These are phyloP conservation scores for Penicillium sp. DNA, from an alignment of 2,329 filamentous ascomycete genomes.

Conservation along the genomic window DNA sequence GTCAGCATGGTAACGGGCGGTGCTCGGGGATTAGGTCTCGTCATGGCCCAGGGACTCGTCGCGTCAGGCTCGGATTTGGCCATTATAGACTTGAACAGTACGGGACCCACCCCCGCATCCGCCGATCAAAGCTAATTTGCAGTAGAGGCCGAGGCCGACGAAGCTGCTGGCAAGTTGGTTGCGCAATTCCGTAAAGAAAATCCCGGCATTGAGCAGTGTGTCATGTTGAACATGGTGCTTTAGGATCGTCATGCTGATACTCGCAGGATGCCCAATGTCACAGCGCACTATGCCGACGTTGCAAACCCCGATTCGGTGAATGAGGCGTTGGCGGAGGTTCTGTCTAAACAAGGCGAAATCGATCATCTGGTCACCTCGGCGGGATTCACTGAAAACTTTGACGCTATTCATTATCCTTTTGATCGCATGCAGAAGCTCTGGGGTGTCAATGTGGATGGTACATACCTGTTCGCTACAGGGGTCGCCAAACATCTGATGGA, in stretches of 20 bases:
- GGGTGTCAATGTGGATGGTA: slow-evolving; percentile 89
- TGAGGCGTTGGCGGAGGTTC: slow-evolving; percentile 62
- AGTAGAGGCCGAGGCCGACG: slow-evolving; percentile 72
- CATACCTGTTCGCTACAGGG: slow-evolving; percentile 77
- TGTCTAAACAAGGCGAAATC: slow-evolving; percentile 69
- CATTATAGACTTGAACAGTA: slow-evolving; percentile 89
- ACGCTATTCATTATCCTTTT: slow-evolving; percentile 82
- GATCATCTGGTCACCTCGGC: slow-evolving; percentile 93
- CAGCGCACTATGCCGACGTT: slow-evolving; percentile 85
- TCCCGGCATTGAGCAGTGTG: slow-evolving; percentile 63
- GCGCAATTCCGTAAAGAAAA: slow-evolving; percentile 73
- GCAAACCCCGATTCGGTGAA: slow-evolving; percentile 73
- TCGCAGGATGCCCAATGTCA: slow-evolving; percentile 69
- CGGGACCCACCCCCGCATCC: slow-evolving; percentile 23
- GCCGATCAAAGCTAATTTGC: slow-evolving; percentile 1
- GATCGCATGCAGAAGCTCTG: slow-evolving; percentile 90
- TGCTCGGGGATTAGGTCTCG: slow-evolving; percentile 78
- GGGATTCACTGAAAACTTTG: slow-evolving; percentile 93
- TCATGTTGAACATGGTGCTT: slow-evolving; percentile 1
- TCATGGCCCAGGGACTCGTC: slow-evolving; percentile 88
- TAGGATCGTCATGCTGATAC: too few species aligned
- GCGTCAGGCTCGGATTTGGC: slow-evolving; percentile 83
- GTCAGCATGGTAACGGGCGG: slow-evolving; percentile 85
- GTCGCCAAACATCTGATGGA: slow-evolving; percentile 86
- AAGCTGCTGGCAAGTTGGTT: slow-evolving; percentile 67